These are phyloP conservation scores for Heliosperma pusillum DNA, from an alignment of 148 eudicot genomes.

Conservation along the genomic window DNA sequence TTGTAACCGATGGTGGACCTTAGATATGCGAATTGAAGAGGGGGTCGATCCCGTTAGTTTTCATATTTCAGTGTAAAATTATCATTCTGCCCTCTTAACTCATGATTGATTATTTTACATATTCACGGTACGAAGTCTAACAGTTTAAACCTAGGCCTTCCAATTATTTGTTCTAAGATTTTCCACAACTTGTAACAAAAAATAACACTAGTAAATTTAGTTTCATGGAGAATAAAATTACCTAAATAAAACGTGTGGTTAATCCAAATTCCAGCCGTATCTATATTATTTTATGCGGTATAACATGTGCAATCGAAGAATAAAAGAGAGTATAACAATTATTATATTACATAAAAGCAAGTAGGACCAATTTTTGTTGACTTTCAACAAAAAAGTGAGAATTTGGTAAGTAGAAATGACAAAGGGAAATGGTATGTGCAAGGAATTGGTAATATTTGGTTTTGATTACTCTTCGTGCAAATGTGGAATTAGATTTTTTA, in stretches of 20 bases:
- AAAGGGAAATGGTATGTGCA: neutral
- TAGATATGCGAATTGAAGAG: too few relatives aligned
- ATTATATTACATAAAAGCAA: neutral
- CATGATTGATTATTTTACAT: too few relatives aligned
- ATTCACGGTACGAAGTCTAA: too few relatives aligned
- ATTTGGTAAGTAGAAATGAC: slow-evolving; percentile 25
- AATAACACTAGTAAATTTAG: too few relatives aligned
- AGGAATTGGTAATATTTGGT: slow-evolving; percentile 6
- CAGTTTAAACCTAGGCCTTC: too few relatives aligned
- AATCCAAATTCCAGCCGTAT: neutral
- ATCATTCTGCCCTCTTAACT: too few relatives aligned
- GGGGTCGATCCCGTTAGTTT: too few relatives aligned
- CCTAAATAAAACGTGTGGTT: neutral
- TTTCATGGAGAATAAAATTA: too few relatives aligned
- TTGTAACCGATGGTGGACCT: too few relatives aligned
- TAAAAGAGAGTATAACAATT: neutral
- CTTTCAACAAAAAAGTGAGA: slow-evolving; percentile 24
- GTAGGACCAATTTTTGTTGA: slow-evolving; percentile 26
- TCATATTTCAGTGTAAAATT: too few relatives aligned
- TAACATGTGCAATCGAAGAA: slow-evolving; percentile 29
- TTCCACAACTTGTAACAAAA: too few relatives aligned
- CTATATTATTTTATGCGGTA: neutral
- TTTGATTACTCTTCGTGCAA: neutral
- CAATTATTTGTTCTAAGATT: too few relatives aligned
- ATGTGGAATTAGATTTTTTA: neutral